phyloP scores from a whole-genome alignment of 2,329 filamentous ascomycete species.

The Coniochaeta ligniaria region DNA sequence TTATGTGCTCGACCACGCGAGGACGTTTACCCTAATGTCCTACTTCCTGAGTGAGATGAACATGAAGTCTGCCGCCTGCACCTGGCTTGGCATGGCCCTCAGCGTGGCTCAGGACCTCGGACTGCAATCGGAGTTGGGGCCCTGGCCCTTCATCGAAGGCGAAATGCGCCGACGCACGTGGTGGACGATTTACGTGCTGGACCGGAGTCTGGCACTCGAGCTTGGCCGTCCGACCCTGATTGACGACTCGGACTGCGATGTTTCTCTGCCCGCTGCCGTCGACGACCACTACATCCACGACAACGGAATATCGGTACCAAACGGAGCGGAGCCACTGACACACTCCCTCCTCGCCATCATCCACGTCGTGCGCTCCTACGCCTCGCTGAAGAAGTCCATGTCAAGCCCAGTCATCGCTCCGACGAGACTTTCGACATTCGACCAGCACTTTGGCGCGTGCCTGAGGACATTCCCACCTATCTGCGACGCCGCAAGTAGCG shows the following conservation, averaged over 20 bases:
- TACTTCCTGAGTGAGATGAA: conserved; percentile 83
- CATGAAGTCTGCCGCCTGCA: conserved; percentile 75
- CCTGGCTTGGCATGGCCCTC: conserved; percentile 75
- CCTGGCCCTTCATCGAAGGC: conserved; percentile 67
- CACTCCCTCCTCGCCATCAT: conserved; percentile 73
- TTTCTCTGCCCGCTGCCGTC: conserved; percentile 68
- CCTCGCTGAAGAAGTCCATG: conserved; percentile 64
- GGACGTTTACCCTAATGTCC: conserved; percentile 64
- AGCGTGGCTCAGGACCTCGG: conserved; percentile 78
- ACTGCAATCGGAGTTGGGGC: conserved; percentile 66
- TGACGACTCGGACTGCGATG: conserved; percentile 82
- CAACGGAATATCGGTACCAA: conserved; percentile 45
- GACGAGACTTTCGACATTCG: conserved; percentile 67
- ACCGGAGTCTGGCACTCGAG: conserved; percentile 74
- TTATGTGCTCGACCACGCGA: conserved; percentile 67
- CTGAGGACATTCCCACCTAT: conserved; percentile 67
- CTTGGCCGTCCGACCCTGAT: conserved; percentile 76
- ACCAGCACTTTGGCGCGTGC: conserved; percentile 71
- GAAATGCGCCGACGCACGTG: conserved; percentile 85
- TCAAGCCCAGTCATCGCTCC: conserved; percentile 59
- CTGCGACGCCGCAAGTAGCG: conserved; percentile 60
- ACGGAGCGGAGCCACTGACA: conserved; percentile 47
- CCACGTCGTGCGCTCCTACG: conserved; percentile 72
- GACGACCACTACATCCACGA: conserved; percentile 72
- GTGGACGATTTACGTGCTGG: conserved; percentile 91